These are phyloP conservation scores for Neofusicoccum parvum DNA, from an alignment of 2,329 filamentous ascomycete species.

Conservation along the genomic window DNA sequence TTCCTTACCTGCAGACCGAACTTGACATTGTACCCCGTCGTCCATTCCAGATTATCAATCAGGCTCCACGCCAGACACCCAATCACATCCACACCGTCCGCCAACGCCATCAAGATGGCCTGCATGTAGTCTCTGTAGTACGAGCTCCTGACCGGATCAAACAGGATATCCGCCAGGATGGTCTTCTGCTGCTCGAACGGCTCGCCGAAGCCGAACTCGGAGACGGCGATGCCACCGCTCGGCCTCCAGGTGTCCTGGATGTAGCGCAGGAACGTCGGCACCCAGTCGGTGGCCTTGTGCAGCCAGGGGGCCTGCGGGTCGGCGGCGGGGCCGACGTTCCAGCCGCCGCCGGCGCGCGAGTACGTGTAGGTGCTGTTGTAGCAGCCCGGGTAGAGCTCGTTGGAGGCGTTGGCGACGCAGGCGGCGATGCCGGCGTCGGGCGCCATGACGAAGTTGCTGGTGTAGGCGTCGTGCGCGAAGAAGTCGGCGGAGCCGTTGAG, in stretches of 20 bases:
- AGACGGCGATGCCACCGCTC: constrained; percentile 34
- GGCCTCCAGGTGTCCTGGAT: constrained; percentile 37
- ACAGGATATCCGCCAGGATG: constrained; percentile 32
- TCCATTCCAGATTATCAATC: constrained; percentile 43
- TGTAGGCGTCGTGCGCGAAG: constrained; percentile 43
- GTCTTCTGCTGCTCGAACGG: constrained; percentile 36
- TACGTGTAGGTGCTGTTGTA: constrained; percentile 37
- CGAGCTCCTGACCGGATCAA: constrained; percentile 32
- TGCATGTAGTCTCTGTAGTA: constrained; percentile 40
- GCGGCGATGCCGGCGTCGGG: constrained; percentile 40
- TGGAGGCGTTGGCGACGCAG: constrained; percentile 37
- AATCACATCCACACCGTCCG: constrained; percentile 39
- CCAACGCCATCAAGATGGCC: constrained; percentile 36
- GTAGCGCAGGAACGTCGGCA: constrained; percentile 37
- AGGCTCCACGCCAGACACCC: constrained; percentile 41
- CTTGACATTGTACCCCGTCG: constrained; percentile 32
- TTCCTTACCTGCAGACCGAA: constrained; percentile 30
- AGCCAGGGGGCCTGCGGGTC: constrained; percentile 38
- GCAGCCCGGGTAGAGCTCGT: constrained; percentile 39
- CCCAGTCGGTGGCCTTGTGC: constrained; percentile 38
- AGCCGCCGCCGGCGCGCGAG: constrained; percentile 28
- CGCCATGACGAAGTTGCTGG: constrained; percentile 37
- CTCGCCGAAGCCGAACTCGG: constrained; percentile 43
- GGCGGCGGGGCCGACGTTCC: constrained; percentile 35
- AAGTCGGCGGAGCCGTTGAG: constrained; percentile 39